Percentiles rank a stretch among this genome's conserved stretches.
These are phyloP conservation scores for Aspergillus fumigatiaffinis DNA, from an alignment of 2,329 filamentous ascomycete species.

Conservation along the genomic window DNA sequence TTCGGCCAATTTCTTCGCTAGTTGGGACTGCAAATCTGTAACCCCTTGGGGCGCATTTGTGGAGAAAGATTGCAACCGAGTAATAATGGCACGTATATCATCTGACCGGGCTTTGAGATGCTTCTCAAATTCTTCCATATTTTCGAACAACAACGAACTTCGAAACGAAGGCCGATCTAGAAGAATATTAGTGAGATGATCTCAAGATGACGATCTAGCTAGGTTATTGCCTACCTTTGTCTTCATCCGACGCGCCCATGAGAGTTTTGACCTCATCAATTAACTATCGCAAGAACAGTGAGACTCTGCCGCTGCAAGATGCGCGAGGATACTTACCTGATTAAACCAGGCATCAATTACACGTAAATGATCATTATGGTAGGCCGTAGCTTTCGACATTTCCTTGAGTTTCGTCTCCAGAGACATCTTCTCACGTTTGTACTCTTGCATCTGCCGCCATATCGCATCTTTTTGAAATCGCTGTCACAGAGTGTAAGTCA, in stretches of 20 bases:
- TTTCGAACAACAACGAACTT: constrained; percentile 53
- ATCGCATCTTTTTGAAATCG: constrained; percentile 95
- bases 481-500: constrained; percentile 46
- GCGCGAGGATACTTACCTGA: constrained; percentile 60
- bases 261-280: constrained; percentile 47
- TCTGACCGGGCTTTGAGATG: constrained; percentile 75
- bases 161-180: constrained; percentile 39
- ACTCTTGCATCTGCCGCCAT: constrained; percentile 95
- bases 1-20: constrained; percentile 69
- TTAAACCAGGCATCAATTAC: constrained; percentile 91
- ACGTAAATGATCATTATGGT: constrained; percentile 90
- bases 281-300: constrained; percentile 26
- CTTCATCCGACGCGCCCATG: constrained; percentile 26
- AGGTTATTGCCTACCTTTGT: constrained; percentile 24
- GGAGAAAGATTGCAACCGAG: constrained; percentile 57
- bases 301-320: constrained; percentile 9
- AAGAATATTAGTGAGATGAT: constrained; percentile 2
- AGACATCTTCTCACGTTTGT: constrained; percentile 82
- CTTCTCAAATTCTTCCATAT: constrained; percentile 63
- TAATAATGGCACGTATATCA: constrained; percentile 70
- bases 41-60: constrained; percentile 60
- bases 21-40: constrained; percentile 66
- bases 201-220: background rate
- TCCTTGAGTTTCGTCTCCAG: constrained; percentile 79
- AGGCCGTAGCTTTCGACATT: constrained; percentile 68